These are phyloP conservation scores for Dichotomopilus funicola DNA, from an alignment of 2,329 filamentous ascomycete genomes.

Conservation along the genomic window DNA sequence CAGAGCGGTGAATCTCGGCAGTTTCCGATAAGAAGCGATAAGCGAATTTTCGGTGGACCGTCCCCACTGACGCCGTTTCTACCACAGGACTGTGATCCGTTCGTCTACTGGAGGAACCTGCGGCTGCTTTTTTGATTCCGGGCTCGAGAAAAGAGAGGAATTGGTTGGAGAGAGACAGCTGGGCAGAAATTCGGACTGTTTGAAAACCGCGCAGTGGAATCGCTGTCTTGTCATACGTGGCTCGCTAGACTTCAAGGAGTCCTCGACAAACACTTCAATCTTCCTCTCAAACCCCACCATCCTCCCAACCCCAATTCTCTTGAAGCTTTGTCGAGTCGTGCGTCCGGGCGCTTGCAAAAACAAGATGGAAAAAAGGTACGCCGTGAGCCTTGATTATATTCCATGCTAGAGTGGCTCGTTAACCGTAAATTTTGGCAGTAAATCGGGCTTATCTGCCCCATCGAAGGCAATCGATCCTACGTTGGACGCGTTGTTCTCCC, in stretches of 20 bases:
- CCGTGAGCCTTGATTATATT: neutral
- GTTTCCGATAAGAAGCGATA: constrained; percentile 22
- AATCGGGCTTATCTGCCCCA: constrained; percentile 36
- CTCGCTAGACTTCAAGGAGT: no score
- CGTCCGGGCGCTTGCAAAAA: neutral
- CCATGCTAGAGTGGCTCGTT: neutral
- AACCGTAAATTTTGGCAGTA: constrained; percentile 25
- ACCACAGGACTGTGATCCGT: neutral
- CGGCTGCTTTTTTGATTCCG: neutral
- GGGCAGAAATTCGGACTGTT: no score
- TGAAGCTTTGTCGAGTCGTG: neutral
- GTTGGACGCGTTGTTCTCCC: constrained; percentile 63
- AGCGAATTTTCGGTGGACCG: constrained; percentile 22
- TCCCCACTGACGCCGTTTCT: neutral
- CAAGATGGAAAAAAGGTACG: constrained; percentile 30
- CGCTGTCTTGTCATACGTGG: no score
- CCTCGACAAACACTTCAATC: no score
- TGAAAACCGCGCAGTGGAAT: no score
- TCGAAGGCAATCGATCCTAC: constrained; percentile 59
- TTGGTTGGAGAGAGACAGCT: no score
- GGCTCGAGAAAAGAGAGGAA: no score
- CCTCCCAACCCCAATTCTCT: neutral
- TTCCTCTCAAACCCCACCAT: neutral
- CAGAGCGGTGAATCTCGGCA: constrained; percentile 20
- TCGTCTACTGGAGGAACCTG: neutral